Percentiles rank a stretch among this genome's conserved stretches.
These are phyloP conservation scores for Pseudocercospora fuligena DNA, from an alignment of 2,329 filamentous ascomycete genomes.

Conservation along the genomic window DNA sequence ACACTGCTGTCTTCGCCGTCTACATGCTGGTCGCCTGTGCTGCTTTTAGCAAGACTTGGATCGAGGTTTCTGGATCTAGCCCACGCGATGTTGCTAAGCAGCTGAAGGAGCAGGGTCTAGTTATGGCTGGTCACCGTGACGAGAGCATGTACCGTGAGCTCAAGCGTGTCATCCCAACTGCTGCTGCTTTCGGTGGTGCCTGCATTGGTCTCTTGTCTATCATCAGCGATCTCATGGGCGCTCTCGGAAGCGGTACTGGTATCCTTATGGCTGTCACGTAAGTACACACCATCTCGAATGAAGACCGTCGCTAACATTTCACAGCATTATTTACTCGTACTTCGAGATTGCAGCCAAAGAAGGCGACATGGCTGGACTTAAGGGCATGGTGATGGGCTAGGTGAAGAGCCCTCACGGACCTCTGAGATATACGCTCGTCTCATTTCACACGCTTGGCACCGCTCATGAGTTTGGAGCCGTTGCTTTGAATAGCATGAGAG, in stretches of 20 bases:
- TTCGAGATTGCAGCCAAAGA: slow-evolving; percentile 99
- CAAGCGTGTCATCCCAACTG: slow-evolving; percentile 98
- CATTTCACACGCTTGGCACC: not conserved
- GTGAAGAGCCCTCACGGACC: not conserved
- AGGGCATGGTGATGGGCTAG: slow-evolving; percentile 66
- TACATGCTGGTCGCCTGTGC: slow-evolving; percentile 99
- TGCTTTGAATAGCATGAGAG: not conserved
- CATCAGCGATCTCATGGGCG: slow-evolving; percentile 91
- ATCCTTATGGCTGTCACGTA: slow-evolving; percentile 98
- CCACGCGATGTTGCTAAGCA: slow-evolving; percentile 99
- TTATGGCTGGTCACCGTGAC: slow-evolving; percentile 99
- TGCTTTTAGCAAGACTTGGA: slow-evolving; percentile 99
- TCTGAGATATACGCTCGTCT: not conserved
- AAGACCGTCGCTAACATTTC: slow-evolving; percentile 31
- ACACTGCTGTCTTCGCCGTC: slow-evolving; percentile 91
- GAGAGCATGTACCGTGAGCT: slow-evolving; percentile 99
- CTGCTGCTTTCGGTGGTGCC: slow-evolving; percentile 96
- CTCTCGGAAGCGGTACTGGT: slow-evolving; percentile 94
- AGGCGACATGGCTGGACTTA: slow-evolving; percentile 83
- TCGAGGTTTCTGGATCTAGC: slow-evolving; percentile 97
- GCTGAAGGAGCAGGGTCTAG: slow-evolving; percentile 98
- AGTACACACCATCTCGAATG: slow-evolving; percentile 52
- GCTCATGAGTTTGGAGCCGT: not conserved
- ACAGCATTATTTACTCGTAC: slow-evolving; percentile 97
- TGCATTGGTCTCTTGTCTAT: slow-evolving; percentile 98